Evolutionary conservation across 1,284 basidiomycete genomes (phyloP).

Genomic region (Mycosarcoma mackinlayi): DNA sequence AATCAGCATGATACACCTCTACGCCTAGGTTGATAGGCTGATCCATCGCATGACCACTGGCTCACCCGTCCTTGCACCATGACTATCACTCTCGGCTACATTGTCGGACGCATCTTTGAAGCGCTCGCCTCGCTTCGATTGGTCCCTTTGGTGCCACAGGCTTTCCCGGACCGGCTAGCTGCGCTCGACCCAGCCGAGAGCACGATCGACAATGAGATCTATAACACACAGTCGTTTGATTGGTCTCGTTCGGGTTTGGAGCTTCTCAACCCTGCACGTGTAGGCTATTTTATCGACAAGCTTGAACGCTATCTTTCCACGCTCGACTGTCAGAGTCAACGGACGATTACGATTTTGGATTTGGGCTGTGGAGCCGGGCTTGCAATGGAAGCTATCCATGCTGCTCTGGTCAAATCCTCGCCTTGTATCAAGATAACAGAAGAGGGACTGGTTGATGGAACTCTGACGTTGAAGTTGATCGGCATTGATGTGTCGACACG

Average conservation of each 20-base stretch:
- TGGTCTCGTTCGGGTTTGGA: slow-evolving; percentile 33
- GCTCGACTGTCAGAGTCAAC: background rate
- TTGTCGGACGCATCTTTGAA: slow-evolving; percentile 19
- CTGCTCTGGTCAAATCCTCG: slow-evolving; percentile 1
- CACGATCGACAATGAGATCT: slow-evolving; percentile 47
- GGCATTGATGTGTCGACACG: slow-evolving; percentile 28
- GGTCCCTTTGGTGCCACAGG: slow-evolving; percentile 44
- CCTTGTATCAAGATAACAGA: background rate
- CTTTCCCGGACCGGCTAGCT: slow-evolving; percentile 59
- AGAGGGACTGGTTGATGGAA: background rate
- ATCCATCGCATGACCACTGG: too few relatives aligned
- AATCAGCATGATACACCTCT: too few relatives aligned
- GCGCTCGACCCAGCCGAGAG: slow-evolving; percentile 58
- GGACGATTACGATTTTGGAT: slow-evolving; percentile 29
- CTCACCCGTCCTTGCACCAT: background rate
- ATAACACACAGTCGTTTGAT: slow-evolving; percentile 31
- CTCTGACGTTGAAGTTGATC: slow-evolving; percentile 16
- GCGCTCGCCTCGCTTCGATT: slow-evolving; percentile 32
- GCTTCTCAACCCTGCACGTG: slow-evolving; percentile 40
- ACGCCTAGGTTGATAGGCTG: too few relatives aligned
- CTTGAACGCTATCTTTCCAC: slow-evolving; percentile 12
- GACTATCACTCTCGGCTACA: background rate
- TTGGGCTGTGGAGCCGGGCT: slow-evolving; percentile 47
- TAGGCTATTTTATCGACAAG: slow-evolving; percentile 44
- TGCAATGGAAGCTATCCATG: slow-evolving; percentile 43